phyloP scores from a whole-genome alignment of 176 grass and related monocot genomes.

The Otatea glauca region DNA sequence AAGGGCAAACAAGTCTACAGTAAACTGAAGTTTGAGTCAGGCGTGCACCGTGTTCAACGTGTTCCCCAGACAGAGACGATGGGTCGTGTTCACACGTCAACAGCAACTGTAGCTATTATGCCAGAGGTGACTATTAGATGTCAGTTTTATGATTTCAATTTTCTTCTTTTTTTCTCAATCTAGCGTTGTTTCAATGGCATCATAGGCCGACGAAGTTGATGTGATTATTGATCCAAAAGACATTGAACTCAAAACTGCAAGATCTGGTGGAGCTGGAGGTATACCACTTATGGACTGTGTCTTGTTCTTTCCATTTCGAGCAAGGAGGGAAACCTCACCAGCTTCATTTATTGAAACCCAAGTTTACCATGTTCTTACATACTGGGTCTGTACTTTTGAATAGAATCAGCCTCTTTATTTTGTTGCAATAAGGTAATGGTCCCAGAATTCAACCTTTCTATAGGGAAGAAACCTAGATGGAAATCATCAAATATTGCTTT shows the following conservation, averaged over 20 bases:
- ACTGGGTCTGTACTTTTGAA: neutral
- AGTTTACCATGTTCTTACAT: neutral
- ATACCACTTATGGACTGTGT: constrained; percentile 30
- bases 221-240: constrained; percentile 96
- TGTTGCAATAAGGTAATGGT: neutral
- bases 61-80: constrained; percentile 91
- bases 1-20: constrained; percentile 91
- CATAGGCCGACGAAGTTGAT: constrained; percentile 93
- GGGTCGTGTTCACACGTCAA: constrained; percentile 94
- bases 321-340: too few relatives aligned
- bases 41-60: constrained; percentile 94
- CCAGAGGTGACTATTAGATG: constrained; percentile 68
- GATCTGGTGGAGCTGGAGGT: constrained; percentile 99
- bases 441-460: neutral
- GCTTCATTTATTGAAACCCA: neutral
- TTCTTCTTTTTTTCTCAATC: constrained; percentile 3
- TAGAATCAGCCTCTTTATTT: neutral
- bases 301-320: neutral
- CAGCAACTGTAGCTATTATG: constrained; percentile 96
- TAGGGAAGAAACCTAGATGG: neutral
- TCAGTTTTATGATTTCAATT: constrained; percentile 3
- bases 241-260: constrained; percentile 91
- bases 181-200: constrained; percentile 19
- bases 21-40: constrained; percentile 95
- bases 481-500: neutral